A percentile compares a stretch with the other conserved stretches of the same genome.
These are phyloP conservation scores for Ensete ventricosum DNA, from an alignment of 176 grass and related monocot genomes.

Conservation along the genomic window DNA sequence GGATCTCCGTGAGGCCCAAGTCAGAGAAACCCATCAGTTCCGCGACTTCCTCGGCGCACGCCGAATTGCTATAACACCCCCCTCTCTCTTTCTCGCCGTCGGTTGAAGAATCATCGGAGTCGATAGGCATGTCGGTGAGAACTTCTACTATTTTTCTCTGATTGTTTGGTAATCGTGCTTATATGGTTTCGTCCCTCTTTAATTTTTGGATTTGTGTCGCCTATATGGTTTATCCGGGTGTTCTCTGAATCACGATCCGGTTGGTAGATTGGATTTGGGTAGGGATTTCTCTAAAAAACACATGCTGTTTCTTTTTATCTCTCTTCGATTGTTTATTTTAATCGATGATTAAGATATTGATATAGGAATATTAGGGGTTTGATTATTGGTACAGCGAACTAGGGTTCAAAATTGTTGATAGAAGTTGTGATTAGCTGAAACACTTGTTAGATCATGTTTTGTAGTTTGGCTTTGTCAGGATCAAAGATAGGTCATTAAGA, in stretches of 20 bases:
- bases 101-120: neutral
- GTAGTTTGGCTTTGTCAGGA: neutral
- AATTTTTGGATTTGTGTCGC: neutral
- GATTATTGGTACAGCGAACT: neutral
- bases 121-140: slow-evolving; percentile 7
- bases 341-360: neutral
- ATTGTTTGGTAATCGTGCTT: neutral
- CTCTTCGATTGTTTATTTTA: neutral
- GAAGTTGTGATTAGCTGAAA: neutral
- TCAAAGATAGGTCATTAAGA: neutral
- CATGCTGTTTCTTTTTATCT: neutral
- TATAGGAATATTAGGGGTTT: neutral
- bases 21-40: no score
- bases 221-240: neutral
- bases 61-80: no score
- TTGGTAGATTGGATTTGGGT: neutral
- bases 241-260: neutral
- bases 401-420: neutral
- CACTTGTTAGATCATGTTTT: neutral
- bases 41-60: no score
- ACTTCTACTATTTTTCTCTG: neutral
- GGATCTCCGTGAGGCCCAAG: neutral
- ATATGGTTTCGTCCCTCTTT: neutral
- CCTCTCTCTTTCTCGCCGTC: neutral
- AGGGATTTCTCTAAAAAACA: neutral